Conservation (phyloP, 257 asterid species). For the Oldenlandia corymbosa region DNA sequence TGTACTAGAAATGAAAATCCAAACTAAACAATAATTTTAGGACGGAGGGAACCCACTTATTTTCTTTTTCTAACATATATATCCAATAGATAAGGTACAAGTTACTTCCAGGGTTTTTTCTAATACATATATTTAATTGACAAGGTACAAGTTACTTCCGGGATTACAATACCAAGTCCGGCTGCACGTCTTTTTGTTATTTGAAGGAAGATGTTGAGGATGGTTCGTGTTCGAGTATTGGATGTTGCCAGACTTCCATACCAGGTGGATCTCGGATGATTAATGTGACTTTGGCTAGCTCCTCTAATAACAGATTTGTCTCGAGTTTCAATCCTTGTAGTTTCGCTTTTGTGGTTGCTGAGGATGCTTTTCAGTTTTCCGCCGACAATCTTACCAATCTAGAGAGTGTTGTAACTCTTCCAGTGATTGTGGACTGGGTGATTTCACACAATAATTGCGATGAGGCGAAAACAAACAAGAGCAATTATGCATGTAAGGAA, state of each 20-base stretch:
- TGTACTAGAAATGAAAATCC: no score
- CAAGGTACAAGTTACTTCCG: no score
- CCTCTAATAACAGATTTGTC: background rate
- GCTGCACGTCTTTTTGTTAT: background rate
- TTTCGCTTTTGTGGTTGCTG: background rate
- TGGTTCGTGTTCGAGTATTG: background rate
- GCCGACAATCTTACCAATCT: background rate
- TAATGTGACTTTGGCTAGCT: background rate
- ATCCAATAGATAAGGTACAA: no score
- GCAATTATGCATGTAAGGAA: background rate
- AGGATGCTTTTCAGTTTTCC: background rate
- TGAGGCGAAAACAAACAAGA: background rate
- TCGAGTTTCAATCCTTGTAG: background rate
- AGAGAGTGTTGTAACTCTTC: background rate
- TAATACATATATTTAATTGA: no score
- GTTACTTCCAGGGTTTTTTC: no score
- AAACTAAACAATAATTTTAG: no score
- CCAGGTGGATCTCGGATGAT: background rate
- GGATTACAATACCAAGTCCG: background rate
- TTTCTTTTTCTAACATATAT: background rate
- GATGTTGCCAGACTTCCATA: background rate
- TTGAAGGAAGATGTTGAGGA: background rate
- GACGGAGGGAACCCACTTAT: no score
- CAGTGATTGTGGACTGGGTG: background rate
- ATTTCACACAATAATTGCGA: background rate